Conservation (phyloP, 768 basidiomycete genomes). For the Crepidotus variabilis region DNA sequence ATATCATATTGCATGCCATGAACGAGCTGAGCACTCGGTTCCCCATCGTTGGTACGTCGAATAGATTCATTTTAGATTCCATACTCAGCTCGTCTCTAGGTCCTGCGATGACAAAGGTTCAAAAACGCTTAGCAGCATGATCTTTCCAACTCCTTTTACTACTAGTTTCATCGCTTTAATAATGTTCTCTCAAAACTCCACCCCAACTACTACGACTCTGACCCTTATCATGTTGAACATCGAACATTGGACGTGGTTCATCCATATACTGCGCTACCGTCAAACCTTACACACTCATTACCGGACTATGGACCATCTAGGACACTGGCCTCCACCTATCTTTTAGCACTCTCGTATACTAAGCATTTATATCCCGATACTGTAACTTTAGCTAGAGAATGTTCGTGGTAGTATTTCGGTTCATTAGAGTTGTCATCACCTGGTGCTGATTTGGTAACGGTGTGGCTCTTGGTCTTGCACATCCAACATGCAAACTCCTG, state of each 20-base stretch:
- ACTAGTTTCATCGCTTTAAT: too few relatives aligned
- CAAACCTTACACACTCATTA: too few relatives aligned
- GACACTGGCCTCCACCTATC: slow-evolving; percentile 9
- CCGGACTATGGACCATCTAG: not conserved
- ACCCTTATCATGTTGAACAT: too few relatives aligned
- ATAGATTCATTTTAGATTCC: not conserved
- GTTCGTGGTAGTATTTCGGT: too few relatives aligned
- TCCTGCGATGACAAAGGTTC: slow-evolving; percentile 35
- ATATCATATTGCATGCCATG: slow-evolving; percentile 60
- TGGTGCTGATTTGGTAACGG: too few relatives aligned
- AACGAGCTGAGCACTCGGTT: slow-evolving; percentile 55
- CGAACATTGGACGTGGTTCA: too few relatives aligned
- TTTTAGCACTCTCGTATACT: not conserved
- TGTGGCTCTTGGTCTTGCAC: too few relatives aligned
- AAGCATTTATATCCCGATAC: not conserved
- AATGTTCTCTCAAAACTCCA: too few relatives aligned
- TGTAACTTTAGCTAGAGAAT: not conserved
- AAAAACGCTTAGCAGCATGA: slow-evolving; percentile 33
- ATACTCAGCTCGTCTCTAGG: slow-evolving; percentile 19
- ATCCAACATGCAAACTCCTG: too few relatives aligned
- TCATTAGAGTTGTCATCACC: too few relatives aligned
- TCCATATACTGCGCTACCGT: too few relatives aligned
- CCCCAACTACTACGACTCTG: too few relatives aligned
- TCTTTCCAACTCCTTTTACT: not conserved
- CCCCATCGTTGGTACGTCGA: slow-evolving; percentile 48